Conservation (phyloP, 768 basidiomycete genomes). For the Trametopsis cervina region DNA sequence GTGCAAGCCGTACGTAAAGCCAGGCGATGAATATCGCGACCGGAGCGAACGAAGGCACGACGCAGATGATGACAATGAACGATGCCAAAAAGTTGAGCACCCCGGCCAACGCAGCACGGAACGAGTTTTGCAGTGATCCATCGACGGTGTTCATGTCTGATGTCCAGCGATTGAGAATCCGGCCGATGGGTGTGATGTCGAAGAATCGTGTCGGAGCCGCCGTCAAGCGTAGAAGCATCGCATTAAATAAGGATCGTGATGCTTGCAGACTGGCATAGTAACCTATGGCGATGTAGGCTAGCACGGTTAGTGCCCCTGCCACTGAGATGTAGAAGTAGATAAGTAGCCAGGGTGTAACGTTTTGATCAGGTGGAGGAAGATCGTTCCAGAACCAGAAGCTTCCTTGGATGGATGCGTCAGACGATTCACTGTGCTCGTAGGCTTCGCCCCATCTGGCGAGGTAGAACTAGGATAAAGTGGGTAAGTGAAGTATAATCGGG, state of each 20-base stretch:
- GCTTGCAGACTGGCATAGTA: constrained; percentile 67
- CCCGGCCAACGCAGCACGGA: constrained; percentile 46
- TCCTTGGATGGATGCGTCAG: not conserved
- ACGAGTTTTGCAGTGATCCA: constrained; percentile 49
- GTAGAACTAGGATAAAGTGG: constrained; percentile 40
- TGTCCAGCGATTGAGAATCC: constrained; percentile 76
- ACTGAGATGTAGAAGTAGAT: constrained; percentile 58
- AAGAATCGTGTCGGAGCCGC: constrained; percentile 65
- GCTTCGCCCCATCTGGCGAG: constrained; percentile 67
- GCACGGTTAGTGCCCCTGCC: constrained; percentile 44
- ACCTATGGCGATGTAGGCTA: constrained; percentile 52
- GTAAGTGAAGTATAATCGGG: not conserved
- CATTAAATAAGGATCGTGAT: constrained; percentile 50
- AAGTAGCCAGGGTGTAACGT: constrained; percentile 62
- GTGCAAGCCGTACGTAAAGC: constrained; percentile 59
- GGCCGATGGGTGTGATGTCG: constrained; percentile 67
- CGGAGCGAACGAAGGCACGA: constrained; percentile 59
- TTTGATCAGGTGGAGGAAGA: constrained; percentile 50
- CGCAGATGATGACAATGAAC: constrained; percentile 53
- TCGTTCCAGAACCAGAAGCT: constrained; percentile 29
- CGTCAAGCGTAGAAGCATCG: constrained; percentile 47
- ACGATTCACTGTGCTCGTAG: constrained; percentile 33
- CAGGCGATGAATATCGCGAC: constrained; percentile 63
- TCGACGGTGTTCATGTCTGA: constrained; percentile 71
- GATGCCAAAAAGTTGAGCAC: constrained; percentile 56